Evolutionary conservation across 2,329 filamentous ascomycete species (phyloP), one percentile per base, ranked within the genome.

Genomic region (Pyrenophora seminiperda): DNA sequence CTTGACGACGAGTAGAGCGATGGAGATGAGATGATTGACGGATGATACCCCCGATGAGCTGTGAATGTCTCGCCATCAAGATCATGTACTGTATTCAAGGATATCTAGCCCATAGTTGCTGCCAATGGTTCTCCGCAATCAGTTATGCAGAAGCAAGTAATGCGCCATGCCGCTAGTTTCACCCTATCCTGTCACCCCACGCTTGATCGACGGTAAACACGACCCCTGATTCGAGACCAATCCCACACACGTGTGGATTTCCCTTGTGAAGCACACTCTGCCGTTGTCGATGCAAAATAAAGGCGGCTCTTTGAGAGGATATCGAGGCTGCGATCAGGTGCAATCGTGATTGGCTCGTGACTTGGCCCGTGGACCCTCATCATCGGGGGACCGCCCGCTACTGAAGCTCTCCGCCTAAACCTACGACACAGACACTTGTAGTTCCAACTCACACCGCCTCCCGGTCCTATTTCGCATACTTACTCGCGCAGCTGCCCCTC

Each of bases 1-100:
- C 65, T 66, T 9, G 68, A 71, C 17, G 65, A 62, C 18, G 45
- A 43, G 13, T 40, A 49, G 29, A n/a, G 42, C 31, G 20, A 17
- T 20, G 20, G 2, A 4, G 3, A 31, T 6, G 13, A 15, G 41
- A 11, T n/a, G 13, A 6, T 11, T 4, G 13, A 34, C 14, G 17
- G 22, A 43, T 47, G 50, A 56, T 56, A 53, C 38, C 53, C 41
- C 33, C 27, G 41, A 39, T 17, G 40, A 33, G 29, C 6, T 9
- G 24, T 30, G 24, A 40, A 40, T 40, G 14, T 11, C 27, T 13
- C 5, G 3, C 17, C 10, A 9, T 33, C 34, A 37, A n/a, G 10
- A 14, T 14, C 10, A 19, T 36, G 33, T 39, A 10, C 9, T 36
- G 33, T 39, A 10, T 13, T 27, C 27, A 33, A 19, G 19, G 30